These are phyloP conservation scores for Colletotrichum navitas DNA, from an alignment of 2,329 filamentous ascomycete species.

Conservation along the genomic window DNA sequence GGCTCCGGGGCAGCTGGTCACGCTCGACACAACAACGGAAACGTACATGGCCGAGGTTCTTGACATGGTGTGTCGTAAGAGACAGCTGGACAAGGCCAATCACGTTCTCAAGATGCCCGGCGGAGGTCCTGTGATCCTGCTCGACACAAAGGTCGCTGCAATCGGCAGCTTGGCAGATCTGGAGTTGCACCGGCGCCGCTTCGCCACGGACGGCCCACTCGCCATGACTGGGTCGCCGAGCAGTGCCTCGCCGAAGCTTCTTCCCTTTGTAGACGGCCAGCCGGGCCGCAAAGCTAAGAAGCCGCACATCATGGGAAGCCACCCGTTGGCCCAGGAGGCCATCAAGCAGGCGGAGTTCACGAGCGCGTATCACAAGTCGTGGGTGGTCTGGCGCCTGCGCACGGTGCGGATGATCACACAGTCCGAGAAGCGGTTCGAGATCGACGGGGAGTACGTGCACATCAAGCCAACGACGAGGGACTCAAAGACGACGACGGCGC, in stretches of 20 bases:
- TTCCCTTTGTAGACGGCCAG: constrained; percentile 61
- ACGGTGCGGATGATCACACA: constrained; percentile 83
- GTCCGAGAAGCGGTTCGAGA: constrained; percentile 81
- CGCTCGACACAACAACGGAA: constrained; percentile 82
- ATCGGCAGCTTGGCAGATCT: constrained; percentile 81
- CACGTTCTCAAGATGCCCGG: constrained; percentile 83
- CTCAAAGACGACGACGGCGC: constrained; percentile 83
- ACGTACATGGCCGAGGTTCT: constrained; percentile 87
- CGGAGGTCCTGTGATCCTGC: constrained; percentile 79
- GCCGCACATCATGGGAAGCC: constrained; percentile 65
- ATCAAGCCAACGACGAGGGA: constrained; percentile 79
- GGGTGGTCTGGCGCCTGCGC: constrained; percentile 85
- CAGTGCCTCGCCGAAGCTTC: constrained; percentile 76
- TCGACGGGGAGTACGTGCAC: constrained; percentile 89
- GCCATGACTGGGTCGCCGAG: constrained; percentile 77
- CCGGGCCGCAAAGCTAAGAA: constrained; percentile 63
- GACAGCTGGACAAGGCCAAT: constrained; percentile 82
- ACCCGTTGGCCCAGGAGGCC: constrained; percentile 76
- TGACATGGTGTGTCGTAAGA: constrained; percentile 81
- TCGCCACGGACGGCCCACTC: constrained; percentile 79
- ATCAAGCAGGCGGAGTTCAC: constrained; percentile 70
- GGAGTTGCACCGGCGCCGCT: constrained; percentile 80
- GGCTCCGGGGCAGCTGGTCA: constrained; percentile 79
- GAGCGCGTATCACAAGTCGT: constrained; percentile 76
- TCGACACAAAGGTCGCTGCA: constrained; percentile 83